Evolutionary conservation across 1,284 basidiomycete genomes (phyloP), one percentile per base, ranked within the genome.

Genomic region (Heterobasidion occidentale): DNA sequence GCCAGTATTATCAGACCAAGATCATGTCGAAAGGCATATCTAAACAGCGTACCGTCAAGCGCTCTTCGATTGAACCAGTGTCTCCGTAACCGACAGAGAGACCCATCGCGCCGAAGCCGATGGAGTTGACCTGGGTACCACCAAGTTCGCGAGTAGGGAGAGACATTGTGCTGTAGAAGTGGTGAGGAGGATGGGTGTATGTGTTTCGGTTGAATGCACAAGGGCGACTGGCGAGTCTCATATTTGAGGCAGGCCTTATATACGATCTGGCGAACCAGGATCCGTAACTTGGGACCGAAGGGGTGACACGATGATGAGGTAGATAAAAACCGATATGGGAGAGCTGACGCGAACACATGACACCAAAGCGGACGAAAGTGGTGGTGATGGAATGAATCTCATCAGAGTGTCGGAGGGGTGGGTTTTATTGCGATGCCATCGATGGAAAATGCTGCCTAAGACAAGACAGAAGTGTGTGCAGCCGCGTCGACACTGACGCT

Each of bases 91-190:
- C 60, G 2, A 59, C 59, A n/a, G 63, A 62, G 9, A 70, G 54
- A 9, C 67, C 64, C 68, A 69, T 68, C 1, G 62, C 60, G 9
- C 68, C 68, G 36, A 59, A 67, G 27, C 67, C 67, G 19, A 69
- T 64, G 36, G 66, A 63, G 19, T 62, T 56, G 42, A 70, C 64
- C 2, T 58, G 46, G 15, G 46, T 36, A 19, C 53, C 47, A 19
- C 65, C 63, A 34, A 69, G 64, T 45, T 64, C 64, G 47, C 67
- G 68, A 19, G 60, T 66, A 2, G 63, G 60, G 11, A 61, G 54
- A 48, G 46, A 20, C 46, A 48, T 48, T 48, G 46, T 48, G 6
- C 9, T 48, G 46, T 48, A 48, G 19, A 48, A 19, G 46, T 48
- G 46, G 19, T 17, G 46, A 20, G 46, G 38, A n/a, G 38, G n/a